Evolutionary conservation across 495 filamentous ascomycete genomes (phyloP), one percentile per base, ranked within the genome.

Genomic region (Evernia prunastri): DNA sequence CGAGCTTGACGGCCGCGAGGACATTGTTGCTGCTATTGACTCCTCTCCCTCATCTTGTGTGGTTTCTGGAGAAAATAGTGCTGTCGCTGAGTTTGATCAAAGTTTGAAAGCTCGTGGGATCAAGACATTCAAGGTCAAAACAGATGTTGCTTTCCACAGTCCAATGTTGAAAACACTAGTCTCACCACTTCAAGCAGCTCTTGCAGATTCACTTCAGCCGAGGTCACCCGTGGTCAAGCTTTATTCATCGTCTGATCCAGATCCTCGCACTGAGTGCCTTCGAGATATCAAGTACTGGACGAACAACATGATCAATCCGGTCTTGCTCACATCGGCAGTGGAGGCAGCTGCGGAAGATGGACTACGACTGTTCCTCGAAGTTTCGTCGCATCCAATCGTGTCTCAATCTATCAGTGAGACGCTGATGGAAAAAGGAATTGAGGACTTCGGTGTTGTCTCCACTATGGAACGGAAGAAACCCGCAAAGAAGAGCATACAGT

Each of bases 21-120:
- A 76, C 53, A 49, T 80, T 25, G 68, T 40, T 66, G 79, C 64
- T 66, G 80, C 72, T 64, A 84, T 69, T 51, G 66, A 80, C 64
- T 74, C 78, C 0, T 80, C 78, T 4, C 75, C 78, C 4, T 71
- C 70, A 58, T 72, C 68, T 61, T 81, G 68, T 72, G 79, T 66
- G 42, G 70, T 69, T 63, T 81, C 68, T 13, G 74, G 78, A 69
- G 25, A 25, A 4, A 63, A 58, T 1, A 63, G 69, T 10, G 64
- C 69, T 1, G 51, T 79, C 15, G 59, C 60, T 2, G 59, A 65
- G 29, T 66, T 69, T 13, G 49, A 61, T 12, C 63, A 68, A 31
- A 36, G 23, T 0, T 67, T 49, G 23, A 64, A 73, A 49, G 56
- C 18, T 6, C 66, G 63, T 13, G 63, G 66, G 12, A 61, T 75